These are phyloP conservation scores for Colletotrichum sp. DNA, from an alignment of 2,329 filamentous ascomycete genomes.

Conservation along the genomic window DNA sequence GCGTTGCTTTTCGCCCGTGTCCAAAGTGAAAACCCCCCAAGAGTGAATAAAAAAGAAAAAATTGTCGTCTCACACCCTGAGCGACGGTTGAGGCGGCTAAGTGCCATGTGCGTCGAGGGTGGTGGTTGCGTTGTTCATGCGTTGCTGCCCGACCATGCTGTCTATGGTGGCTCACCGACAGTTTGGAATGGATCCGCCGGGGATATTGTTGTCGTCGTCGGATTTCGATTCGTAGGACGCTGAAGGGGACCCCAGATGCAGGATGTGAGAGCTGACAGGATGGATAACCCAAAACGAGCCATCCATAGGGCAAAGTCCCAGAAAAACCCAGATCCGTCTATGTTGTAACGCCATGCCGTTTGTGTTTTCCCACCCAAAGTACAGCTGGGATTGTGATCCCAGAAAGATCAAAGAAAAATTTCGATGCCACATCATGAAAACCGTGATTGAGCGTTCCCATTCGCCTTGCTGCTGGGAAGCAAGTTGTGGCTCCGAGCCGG, in stretches of 20 bases:
- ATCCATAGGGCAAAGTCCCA: slow-evolving; percentile 2
- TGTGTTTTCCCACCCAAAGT: neutral
- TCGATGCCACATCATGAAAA: slow-evolving; percentile 24
- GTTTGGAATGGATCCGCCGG: slow-evolving; percentile 22
- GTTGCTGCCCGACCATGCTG: slow-evolving; percentile 21
- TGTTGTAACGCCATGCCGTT: slow-evolving; percentile 21
- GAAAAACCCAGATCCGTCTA: slow-evolving; percentile 16
- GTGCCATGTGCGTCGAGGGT: slow-evolving; percentile 19
- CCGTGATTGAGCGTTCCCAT: slow-evolving; percentile 19
- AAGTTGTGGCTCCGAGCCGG: slow-evolving; percentile 41
- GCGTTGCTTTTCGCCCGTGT: slow-evolving; percentile 12
- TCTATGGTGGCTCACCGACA: slow-evolving; percentile 15
- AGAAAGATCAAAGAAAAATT: slow-evolving; percentile 18
- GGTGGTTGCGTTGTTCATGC: slow-evolving; percentile 22
- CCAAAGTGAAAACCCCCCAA: neutral
- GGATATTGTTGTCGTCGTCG: slow-evolving; percentile 9
- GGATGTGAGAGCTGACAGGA: slow-evolving; percentile 21
- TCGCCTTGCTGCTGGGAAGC: slow-evolving; percentile 41
- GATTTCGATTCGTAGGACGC: slow-evolving; percentile 2
- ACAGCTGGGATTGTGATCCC: slow-evolving; percentile 5
- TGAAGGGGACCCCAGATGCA: slow-evolving; percentile 16
- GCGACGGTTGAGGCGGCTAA: slow-evolving; percentile 15
- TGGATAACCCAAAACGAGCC: neutral
- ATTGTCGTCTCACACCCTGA: slow-evolving; percentile 10
- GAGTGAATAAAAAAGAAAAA: neutral